Conservation (phyloP, 331 rosid species). For the Quercus tomentella region DNA sequence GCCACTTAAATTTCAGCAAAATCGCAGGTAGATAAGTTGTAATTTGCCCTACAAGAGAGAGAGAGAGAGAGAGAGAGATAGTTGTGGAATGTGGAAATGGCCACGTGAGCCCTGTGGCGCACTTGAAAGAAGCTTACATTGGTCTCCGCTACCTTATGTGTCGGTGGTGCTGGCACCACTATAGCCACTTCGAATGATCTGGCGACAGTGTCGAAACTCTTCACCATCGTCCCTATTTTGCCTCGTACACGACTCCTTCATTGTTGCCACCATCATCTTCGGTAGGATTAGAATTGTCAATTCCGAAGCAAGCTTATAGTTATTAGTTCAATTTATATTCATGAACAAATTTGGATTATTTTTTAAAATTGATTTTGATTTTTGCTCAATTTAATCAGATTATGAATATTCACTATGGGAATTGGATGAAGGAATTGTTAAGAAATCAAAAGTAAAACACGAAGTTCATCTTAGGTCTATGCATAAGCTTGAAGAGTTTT, state of each 20-base stretch:
- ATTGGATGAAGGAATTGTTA: conserved; percentile 60
- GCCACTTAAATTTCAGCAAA: no score
- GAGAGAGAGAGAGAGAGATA: no score
- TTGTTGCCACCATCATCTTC: conserved; percentile 60
- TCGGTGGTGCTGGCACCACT: conserved; percentile 56
- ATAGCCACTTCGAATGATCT: conserved; percentile 73
- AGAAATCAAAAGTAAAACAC: conserved; percentile 57
- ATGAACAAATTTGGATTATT: not conserved
- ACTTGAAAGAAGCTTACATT: conserved; percentile 52
- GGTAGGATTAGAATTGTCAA: conserved; percentile 30
- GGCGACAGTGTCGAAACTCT: conserved; percentile 51
- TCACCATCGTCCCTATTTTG: conserved; percentile 64
- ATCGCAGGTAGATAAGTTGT: rapidly evolving
- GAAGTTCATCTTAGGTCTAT: conserved; percentile 92
- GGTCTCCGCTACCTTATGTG: conserved; percentile 47
- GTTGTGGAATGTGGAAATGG: conserved; percentile 29
- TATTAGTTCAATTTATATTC: not conserved
- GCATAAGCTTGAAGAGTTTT: conserved; percentile 66
- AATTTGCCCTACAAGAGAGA: no score
- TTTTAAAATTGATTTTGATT: not conserved
- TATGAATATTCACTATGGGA: conserved; percentile 81
- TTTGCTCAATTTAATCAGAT: conserved; percentile 31
- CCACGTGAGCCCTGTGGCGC: conserved; percentile 67
- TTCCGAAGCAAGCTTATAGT: not conserved
- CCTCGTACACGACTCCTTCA: conserved; percentile 54